phyloP scores from a whole-genome alignment of 2,329 filamentous ascomycete species.

The Myriosclerotinia scirpicola region DNA sequence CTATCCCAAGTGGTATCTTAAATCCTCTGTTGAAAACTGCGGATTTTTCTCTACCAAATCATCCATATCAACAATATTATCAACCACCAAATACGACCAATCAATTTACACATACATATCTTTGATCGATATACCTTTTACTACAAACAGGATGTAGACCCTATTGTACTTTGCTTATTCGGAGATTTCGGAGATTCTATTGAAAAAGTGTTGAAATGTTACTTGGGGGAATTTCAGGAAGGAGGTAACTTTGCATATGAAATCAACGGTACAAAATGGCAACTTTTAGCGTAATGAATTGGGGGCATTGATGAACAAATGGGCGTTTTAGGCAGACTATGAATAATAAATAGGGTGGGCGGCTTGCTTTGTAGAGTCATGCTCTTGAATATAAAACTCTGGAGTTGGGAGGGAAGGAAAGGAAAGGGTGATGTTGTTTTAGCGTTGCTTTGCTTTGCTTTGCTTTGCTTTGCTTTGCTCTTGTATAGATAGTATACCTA shows the following conservation, averaged over 20 bases:
- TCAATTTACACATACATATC: slow-evolving; percentile 35
- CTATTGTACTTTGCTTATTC: not conserved
- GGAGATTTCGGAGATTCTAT: not conserved
- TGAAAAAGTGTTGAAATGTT: not conserved
- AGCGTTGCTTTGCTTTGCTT: too few species aligned
- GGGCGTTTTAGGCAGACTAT: slow-evolving; percentile 5
- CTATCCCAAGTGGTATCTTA: slow-evolving; percentile 49
- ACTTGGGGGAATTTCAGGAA: not conserved
- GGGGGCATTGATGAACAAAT: slow-evolving; percentile 1
- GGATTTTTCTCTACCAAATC: slow-evolving; percentile 74
- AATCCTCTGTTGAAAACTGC: slow-evolving; percentile 72
- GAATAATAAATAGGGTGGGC: not conserved
- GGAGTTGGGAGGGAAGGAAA: slow-evolving; percentile 1
- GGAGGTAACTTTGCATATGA: not conserved
- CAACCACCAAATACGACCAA: slow-evolving; percentile 62
- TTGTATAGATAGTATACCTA: too few species aligned
- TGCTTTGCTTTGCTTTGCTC: too few species aligned
- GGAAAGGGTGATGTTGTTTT: too few species aligned
- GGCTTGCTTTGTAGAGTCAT: not conserved
- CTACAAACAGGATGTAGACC: not conserved
- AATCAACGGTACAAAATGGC: not conserved
- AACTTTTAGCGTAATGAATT: slow-evolving; percentile 8
- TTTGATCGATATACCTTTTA: slow-evolving; percentile 24
- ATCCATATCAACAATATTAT: slow-evolving; percentile 80
- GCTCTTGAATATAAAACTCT: not conserved